Evolutionary conservation across 2,329 filamentous ascomycete genomes (phyloP).

Genomic region (Zymoseptoria brevis): DNA sequence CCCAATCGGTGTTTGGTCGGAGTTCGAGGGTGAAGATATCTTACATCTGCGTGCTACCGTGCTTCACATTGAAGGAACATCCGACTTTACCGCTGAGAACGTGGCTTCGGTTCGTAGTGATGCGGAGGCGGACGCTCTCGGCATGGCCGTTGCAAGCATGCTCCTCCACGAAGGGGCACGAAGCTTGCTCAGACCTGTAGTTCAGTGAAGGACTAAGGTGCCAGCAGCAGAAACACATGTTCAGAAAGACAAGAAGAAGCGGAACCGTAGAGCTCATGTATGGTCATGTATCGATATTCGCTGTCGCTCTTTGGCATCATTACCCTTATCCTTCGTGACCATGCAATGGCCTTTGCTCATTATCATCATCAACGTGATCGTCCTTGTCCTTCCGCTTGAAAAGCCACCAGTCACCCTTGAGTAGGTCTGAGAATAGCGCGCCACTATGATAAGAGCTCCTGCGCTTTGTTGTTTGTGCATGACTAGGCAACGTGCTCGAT

Average conservation of each 20-base stretch:
- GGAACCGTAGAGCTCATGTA: not conserved
- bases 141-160: no score
- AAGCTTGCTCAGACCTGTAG: no score
- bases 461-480: conserved; percentile 5
- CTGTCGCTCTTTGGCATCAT: not conserved
- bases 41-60: no score
- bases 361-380: conserved; percentile 6
- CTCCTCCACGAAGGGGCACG: no score
- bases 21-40: no score
- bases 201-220: no score
- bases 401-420: conserved; percentile 25
- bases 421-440: conserved; percentile 27
- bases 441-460: conserved; percentile 19
- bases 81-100: no score
- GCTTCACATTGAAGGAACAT: no score
- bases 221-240: not conserved
- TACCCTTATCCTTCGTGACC: not conserved
- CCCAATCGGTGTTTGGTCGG: no score
- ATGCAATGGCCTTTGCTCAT: not conserved
- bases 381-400: conserved; percentile 16
- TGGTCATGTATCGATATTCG: not conserved
- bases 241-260: not conserved
- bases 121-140: no score
- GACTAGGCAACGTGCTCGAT: conserved; percentile 16
- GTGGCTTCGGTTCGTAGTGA: no score